Conservation (phyloP, 106 monocot species). For the Apostasia ramifera region DNA sequence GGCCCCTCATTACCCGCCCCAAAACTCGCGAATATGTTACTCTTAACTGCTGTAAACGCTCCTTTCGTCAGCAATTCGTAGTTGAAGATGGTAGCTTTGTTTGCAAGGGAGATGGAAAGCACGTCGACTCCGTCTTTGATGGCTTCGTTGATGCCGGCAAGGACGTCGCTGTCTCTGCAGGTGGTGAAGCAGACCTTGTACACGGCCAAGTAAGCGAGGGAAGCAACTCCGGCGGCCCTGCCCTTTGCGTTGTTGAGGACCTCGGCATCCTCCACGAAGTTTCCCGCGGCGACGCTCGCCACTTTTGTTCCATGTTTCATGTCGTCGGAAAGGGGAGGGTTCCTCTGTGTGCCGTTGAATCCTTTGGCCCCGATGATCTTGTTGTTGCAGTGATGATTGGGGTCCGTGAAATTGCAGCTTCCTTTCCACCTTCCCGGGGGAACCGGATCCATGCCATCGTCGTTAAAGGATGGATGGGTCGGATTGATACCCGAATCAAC, state of each 20-base stretch:
- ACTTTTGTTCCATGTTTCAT: conserved; percentile 25
- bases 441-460: conserved; percentile 12
- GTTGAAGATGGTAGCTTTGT: not conserved
- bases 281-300: conserved; percentile 28
- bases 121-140: conserved; percentile 19
- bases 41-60: conserved; percentile 5
- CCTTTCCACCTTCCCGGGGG: conserved; percentile 35
- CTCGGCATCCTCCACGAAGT: conserved; percentile 6
- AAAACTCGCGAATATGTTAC: not conserved
- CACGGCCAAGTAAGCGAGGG: conserved; percentile 26
- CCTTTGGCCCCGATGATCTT: conserved; percentile 28
- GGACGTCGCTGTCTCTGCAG: not conserved
- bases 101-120: conserved; percentile 5
- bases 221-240: conserved; percentile 24
- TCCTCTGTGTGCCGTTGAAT: not conserved
- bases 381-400: conserved; percentile 22
- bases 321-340: conserved; percentile 4
- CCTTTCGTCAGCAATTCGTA: not conserved
- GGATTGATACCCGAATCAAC: conserved; percentile 34
- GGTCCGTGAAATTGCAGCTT: conserved; percentile 7
- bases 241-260: conserved; percentile 10
- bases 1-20: conserved; percentile 7
- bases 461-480: conserved; percentile 32
- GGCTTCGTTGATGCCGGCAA: conserved; percentile 19
- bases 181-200: conserved; percentile 21